Base-by-base conservation (phyloP, 2,329 filamentous ascomycete genomes). In the Fusarium secorum region DNA sequence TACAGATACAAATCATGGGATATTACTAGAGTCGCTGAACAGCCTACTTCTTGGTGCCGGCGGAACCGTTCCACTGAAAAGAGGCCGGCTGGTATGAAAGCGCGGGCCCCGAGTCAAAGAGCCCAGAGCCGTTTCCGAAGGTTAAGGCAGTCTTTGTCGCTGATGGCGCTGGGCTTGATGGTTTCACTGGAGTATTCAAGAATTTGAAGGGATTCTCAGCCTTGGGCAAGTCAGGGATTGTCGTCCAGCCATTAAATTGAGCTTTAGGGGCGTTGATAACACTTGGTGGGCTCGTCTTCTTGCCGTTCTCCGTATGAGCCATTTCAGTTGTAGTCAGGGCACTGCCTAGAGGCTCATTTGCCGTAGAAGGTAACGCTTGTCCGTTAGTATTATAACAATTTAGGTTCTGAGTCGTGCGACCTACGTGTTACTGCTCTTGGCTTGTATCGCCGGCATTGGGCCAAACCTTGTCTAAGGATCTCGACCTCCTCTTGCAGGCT, bases 361-460 rank as follows among this genome's bases (percentile, higher is more conserved):
- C 18, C 9, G 64, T 24, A 26, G 66, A 60, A 28, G 64, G 64
- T 3, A 64, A 46, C 17, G 24, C 65, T 55, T 26, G 32, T 58
- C 7, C 17, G 36, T 24, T 30, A 38, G 24, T 24, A 15, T 70
- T 26, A 62, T 33, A 22, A 22, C 11, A 9, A 15, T 20, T 17
- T 13, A 18, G 15, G 28, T 4, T 35, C 18, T 13, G 8, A 20
- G 3, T 1, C 17, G 13, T 15, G 18, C 5, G 22, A 52, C 68
- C 42, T 20, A 69, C 71, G 45, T 49, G 69, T 71, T 22, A 64
- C 33, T 17, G 24, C 30, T 28, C 71, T 70, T 8, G 64, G 70
- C 11, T 56, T 63, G 2, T 64, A 64, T 20, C 28, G 38, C 10
- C 51, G 59, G 33, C 71, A 72, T 28, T 64, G 42, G 0, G 49